phyloP scores from a whole-genome alignment of 768 basidiomycete species.

The Lactifluus subvellereus region DNA sequence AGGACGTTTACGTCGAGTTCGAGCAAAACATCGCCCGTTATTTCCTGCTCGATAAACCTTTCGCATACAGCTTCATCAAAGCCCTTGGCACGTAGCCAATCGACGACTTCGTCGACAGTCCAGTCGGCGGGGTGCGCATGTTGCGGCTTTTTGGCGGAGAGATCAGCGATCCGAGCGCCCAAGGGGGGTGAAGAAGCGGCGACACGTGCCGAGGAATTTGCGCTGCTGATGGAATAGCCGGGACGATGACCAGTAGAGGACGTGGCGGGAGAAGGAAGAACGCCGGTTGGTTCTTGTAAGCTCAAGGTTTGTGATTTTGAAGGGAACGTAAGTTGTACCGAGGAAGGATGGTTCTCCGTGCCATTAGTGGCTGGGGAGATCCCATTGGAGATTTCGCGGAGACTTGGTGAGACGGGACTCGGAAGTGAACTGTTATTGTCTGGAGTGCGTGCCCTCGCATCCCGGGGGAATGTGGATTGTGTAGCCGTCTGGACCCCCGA shows the following conservation, averaged over 20 bases:
- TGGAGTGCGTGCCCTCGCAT: not conserved
- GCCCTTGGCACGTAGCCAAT: conserved; percentile 79
- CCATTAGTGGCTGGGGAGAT: not conserved
- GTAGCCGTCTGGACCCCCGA: conserved; percentile 30
- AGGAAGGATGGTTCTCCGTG: not conserved
- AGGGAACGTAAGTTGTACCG: conserved; percentile 12
- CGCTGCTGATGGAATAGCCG: conserved; percentile 21
- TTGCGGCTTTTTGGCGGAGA: conserved; percentile 25
- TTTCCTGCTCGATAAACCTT: conserved; percentile 96
- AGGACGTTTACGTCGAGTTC: conserved; percentile 89
- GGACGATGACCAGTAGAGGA: conserved; percentile 27
- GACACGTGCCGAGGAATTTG: conserved; percentile 11
- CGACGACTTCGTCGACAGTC: conserved; percentile 83
- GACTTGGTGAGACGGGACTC: conserved; percentile 26
- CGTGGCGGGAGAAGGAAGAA: conserved; percentile 31
- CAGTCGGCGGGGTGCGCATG: conserved; percentile 61
- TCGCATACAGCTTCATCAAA: conserved; percentile 79
- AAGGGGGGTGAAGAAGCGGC: conserved; percentile 5
- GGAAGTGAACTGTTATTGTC: conserved; percentile 24
- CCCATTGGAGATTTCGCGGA: conserved; percentile 16
- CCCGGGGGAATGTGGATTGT: conserved; percentile 27
- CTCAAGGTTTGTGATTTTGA: conserved; percentile 13
- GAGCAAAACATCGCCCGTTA: conserved; percentile 93
- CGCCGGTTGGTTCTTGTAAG: conserved; percentile 29
- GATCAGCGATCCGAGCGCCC: not conserved